Base-by-base conservation (phyloP, 140 eudicot species). In the Senecio squalidus region DNA sequence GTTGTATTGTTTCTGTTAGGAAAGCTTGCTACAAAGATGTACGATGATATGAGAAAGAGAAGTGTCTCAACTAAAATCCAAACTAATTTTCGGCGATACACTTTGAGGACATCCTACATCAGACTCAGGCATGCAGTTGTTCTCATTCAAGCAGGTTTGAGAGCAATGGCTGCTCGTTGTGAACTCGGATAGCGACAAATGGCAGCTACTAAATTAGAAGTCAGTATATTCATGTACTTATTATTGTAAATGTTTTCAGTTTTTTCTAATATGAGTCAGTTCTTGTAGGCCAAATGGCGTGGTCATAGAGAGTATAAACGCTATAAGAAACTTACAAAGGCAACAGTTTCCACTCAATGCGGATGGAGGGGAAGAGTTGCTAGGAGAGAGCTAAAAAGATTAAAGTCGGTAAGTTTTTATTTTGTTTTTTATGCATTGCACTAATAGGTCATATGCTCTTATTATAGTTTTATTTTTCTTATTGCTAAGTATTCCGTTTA, bases 341-440 rank as follows among this genome's bases (percentile, higher is more conserved):
- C 95, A 31, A 71, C 93, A 41, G 66, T 92, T 77, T 39, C 73
- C 33, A 81, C 96, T 25, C 98, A 92, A 75, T 79, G 92, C 60
- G 84, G 96, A 75, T 92, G 98, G 98, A 92, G 98, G 74, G 80
- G 84, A 55, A 72, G 81, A 50, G 56, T 78, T 50, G 96, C 86
- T 51, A 84, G 76, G 74, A 84, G 59, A 76, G 98, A 92, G 79
- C 92, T 87, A 67, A 81, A 86, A 24, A 84, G 84, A 73, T 74
- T 92, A 57, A 92, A 87, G 72, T 84, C 75, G 98, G 98, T 92
- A 47, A 36, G 88, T 33, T 11, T 31, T 31, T 8, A 31, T 17
- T 31, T 46, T n/a, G n/a, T 57, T 50, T 65, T 25, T 60, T 9
- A 33, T 66, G 55, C 75, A 49, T 48, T 47, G n/a, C 17, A 46